Percentiles rank a stretch among this genome's conserved stretches.
Evolutionary conservation across 2,329 filamentous ascomycete species (phyloP).

Genomic region (Fusarium scirpi): DNA sequence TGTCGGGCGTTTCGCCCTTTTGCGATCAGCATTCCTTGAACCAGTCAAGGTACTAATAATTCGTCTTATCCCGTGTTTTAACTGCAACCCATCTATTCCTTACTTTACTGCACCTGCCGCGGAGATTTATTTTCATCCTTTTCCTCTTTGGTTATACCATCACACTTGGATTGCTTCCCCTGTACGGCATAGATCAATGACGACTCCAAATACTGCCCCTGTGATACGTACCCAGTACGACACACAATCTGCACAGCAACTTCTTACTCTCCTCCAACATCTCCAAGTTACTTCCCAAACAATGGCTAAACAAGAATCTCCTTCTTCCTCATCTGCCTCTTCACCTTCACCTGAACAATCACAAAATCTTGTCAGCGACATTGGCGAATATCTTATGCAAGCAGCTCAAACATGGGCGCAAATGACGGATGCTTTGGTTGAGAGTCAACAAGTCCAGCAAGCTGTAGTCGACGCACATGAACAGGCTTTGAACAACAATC

Average conservation of each 20-base stretch:
- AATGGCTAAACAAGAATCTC: constrained; percentile 30
- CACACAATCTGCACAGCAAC: constrained; percentile 22
- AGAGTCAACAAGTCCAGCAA: constrained; percentile 50
- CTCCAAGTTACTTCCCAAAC: constrained; percentile 17
- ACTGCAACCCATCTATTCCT: background rate
- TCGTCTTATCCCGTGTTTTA: constrained; percentile 5
- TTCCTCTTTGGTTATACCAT: background rate
- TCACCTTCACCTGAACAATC: constrained; percentile 11
- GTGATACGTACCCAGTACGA: constrained; percentile 25
- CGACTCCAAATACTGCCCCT: constrained; percentile 12
- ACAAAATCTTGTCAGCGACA: constrained; percentile 48
- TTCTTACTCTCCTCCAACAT: constrained; percentile 27
- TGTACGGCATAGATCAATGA: constrained; percentile 12
- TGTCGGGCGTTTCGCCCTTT: constrained; percentile 26
- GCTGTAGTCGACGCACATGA: constrained; percentile 47
- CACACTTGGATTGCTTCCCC: background rate
- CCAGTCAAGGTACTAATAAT: constrained; percentile 1
- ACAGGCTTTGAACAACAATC: constrained; percentile 43
- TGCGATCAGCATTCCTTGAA: constrained; percentile 9
- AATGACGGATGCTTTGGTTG: constrained; percentile 49
- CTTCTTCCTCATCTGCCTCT: background rate
- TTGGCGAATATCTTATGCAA: constrained; percentile 53
- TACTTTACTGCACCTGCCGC: background rate
- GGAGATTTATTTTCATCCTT: background rate
- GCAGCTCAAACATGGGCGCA: constrained; percentile 51